phyloP scores from a whole-genome alignment of 192 early-diverging fungal genomes.

The Backusella psychrophila region DNA sequence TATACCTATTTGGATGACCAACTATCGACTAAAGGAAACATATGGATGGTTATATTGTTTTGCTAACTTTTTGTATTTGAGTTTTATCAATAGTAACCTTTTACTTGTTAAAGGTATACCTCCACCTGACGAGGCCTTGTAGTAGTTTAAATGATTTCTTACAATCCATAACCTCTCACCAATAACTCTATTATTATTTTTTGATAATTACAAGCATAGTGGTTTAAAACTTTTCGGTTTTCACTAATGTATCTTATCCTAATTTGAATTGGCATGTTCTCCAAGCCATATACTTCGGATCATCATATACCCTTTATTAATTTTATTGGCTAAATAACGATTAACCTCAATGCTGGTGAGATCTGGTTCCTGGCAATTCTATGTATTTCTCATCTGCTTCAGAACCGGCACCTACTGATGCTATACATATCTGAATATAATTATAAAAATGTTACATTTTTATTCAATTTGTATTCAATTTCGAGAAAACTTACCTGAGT shows the following conservation, averaged over 20 bases:
- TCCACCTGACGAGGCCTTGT: not conserved
- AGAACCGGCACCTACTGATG: too few relatives aligned
- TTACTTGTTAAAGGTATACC: not conserved
- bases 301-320: not conserved
- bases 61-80: not conserved
- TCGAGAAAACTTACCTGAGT: too few relatives aligned
- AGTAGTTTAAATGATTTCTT: not conserved
- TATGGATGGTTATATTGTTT: not conserved
- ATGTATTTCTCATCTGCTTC: not conserved
- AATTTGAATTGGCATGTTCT: not conserved
- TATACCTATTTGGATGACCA: not conserved
- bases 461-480: too few relatives aligned
- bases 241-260: not conserved
- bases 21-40: not conserved
- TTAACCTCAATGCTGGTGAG: not conserved
- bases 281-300: not conserved
- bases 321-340: not conserved
- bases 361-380: not conserved
- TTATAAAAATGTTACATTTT: too few relatives aligned
- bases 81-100: not conserved
- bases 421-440: too few relatives aligned
- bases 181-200: not conserved
- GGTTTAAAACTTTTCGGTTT: not conserved
- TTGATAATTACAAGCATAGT: not conserved
- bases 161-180: not conserved